phyloP scores from a whole-genome alignment of 164 flowering plant species.

The Vitis rotundifolia region DNA sequence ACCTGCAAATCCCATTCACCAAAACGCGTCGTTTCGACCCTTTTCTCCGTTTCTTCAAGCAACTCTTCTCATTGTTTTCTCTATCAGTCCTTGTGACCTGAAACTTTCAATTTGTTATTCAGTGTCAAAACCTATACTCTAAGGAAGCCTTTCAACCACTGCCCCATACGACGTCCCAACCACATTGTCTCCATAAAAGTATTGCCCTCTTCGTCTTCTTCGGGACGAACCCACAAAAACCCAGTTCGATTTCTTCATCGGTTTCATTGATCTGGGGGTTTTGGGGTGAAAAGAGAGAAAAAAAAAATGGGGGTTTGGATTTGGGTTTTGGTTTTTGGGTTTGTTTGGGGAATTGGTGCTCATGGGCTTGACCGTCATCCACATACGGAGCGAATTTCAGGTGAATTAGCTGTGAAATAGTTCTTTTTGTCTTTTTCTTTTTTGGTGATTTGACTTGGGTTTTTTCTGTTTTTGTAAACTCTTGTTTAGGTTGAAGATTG shows the following conservation, averaged over 20 bases:
- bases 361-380: conserved; percentile 7
- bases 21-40: not conserved
- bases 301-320: conserved; percentile 6
- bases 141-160: conserved; percentile 34
- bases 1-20: not conserved
- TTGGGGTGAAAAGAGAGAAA: not conserved
- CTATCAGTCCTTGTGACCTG: conserved; percentile 11
- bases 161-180: conserved; percentile 32
- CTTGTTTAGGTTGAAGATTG: too few relatives aligned
- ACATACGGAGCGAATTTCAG: conserved; percentile 34
- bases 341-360: conserved; percentile 5
- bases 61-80: conserved; percentile 16
- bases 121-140: conserved; percentile 9
- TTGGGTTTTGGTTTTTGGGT: conserved; percentile 8
- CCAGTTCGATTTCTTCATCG: conserved; percentile 4
- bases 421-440: not conserved
- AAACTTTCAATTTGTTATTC: conserved; percentile 13
- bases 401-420: conserved; percentile 2
- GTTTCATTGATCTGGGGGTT: not conserved
- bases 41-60: conserved; percentile 35
- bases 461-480: not conserved
- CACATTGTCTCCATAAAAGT: conserved; percentile 11
- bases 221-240: not conserved
- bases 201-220: not conserved
- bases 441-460: not conserved